Percentiles rank a stretch among this genome's conserved stretches.
phyloP scores from a whole-genome alignment of 768 basidiomycete species.

The Leccinellum rugosiceps region DNA sequence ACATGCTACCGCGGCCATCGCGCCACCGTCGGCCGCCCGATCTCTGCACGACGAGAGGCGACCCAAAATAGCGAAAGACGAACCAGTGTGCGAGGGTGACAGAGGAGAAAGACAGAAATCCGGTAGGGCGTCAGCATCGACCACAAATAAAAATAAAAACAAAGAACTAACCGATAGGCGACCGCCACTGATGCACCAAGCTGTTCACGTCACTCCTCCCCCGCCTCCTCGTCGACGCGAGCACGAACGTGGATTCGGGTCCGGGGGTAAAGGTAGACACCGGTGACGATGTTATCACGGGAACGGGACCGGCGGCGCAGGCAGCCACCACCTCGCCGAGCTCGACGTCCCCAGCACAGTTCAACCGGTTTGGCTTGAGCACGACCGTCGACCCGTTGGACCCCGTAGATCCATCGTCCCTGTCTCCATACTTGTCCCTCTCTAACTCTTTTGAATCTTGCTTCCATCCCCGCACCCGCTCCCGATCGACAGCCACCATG shows the following conservation, averaged over 20 bases:
- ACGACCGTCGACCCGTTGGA: background rate
- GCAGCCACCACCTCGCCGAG: conserved; percentile 25
- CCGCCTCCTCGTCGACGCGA: background rate
- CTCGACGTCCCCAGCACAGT: conserved; percentile 20
- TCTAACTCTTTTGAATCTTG: background rate
- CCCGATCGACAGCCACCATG: background rate
- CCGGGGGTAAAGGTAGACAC: background rate
- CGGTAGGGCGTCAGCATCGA: background rate
- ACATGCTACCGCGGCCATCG: background rate
- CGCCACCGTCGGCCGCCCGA: conserved; percentile 7
- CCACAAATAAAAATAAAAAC: background rate
- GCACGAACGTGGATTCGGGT: background rate
- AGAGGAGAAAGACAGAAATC: background rate
- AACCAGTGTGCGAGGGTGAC: background rate
- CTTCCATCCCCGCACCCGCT: background rate
- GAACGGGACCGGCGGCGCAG: background rate
- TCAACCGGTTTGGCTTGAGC: conserved; percentile 28
- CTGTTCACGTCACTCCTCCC: conserved; percentile 38
- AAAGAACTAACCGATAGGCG: conserved; percentile 56
- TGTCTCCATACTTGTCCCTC: background rate
- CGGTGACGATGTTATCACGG: background rate
- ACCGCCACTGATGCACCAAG: conserved; percentile 62
- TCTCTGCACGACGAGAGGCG: conserved; percentile 3
- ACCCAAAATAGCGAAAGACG: background rate
- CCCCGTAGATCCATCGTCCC: background rate